Evolutionary conservation across 1,284 basidiomycete species (phyloP).

Genomic region (Cryptococcus sp.): DNA sequence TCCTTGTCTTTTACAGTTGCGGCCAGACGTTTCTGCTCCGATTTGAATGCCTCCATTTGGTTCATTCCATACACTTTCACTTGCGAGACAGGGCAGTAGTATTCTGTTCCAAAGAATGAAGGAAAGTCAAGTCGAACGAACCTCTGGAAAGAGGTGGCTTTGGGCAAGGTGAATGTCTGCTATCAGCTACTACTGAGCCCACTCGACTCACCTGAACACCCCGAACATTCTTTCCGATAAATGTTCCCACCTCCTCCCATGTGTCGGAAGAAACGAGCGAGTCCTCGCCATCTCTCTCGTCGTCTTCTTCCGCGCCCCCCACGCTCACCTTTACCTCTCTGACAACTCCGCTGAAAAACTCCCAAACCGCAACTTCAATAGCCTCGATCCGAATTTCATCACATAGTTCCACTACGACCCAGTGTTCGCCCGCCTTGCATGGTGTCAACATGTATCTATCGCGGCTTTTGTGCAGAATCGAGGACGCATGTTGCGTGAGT

Average conservation of each 20-base stretch:
- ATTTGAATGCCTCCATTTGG: slow-evolving; percentile 93
- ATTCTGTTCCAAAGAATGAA: slow-evolving; percentile 90
- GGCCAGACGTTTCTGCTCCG: slow-evolving; percentile 57
- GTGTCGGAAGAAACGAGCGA: slow-evolving; percentile 14
- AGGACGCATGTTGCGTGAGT: slow-evolving; percentile 74
- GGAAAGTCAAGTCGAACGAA: slow-evolving; percentile 93
- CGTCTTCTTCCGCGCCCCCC: slow-evolving; percentile 67
- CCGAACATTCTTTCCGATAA: slow-evolving; percentile 80
- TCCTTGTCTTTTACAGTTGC: slow-evolving; percentile 21
- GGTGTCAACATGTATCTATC: slow-evolving; percentile 98
- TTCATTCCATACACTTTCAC: slow-evolving; percentile 93
- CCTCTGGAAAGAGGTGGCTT: slow-evolving; percentile 78
- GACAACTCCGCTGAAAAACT: slow-evolving; percentile 97
- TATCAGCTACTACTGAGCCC: background rate
- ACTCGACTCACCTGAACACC: slow-evolving; percentile 73
- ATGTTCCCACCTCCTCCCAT: slow-evolving; percentile 60
- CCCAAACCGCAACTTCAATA: slow-evolving; percentile 91
- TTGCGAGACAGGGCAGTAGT: slow-evolving; percentile 91
- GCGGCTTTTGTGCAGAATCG: slow-evolving; percentile 82
- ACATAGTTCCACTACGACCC: slow-evolving; percentile 91
- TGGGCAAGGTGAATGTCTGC: slow-evolving; percentile 57
- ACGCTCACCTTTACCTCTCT: slow-evolving; percentile 85
- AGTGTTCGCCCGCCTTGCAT: slow-evolving; percentile 68
- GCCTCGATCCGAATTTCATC: slow-evolving; percentile 96
- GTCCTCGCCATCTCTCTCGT: slow-evolving; percentile 56